Percentiles rank a stretch among this genome's conserved stretches.
Evolutionary conservation across 805 yeast species (phyloP).

Genomic region (Saturnispora serradocipensis): DNA sequence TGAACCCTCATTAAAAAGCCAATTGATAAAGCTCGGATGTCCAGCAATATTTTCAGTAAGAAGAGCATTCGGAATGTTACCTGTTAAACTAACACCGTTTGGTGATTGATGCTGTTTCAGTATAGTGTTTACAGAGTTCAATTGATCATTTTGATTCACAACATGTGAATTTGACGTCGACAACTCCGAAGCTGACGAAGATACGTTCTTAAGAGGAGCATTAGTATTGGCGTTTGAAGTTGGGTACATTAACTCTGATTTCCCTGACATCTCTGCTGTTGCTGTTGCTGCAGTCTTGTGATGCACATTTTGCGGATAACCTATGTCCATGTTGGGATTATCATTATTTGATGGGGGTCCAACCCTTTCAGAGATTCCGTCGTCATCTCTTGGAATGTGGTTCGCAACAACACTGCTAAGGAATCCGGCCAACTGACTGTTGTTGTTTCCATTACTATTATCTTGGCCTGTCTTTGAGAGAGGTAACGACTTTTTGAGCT

Average conservation of each 20-base stretch:
- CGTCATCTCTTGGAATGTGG: background rate
- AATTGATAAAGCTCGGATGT: slow-evolving; percentile 20
- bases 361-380: background rate
- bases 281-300: background rate
- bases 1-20: slow-evolving; percentile 19
- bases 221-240: background rate
- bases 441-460: background rate
- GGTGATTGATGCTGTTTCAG: background rate
- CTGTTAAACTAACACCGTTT: background rate
- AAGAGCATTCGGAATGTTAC: background rate
- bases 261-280: no score
- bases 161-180: background rate
- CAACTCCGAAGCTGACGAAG: background rate
- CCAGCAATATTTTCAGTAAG: background rate
- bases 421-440: slow-evolving; percentile 3
- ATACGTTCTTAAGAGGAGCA: background rate
- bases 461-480: background rate
- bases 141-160: background rate
- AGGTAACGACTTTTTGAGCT: background rate
- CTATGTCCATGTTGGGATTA: background rate
- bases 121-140: background rate
- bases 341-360: background rate
- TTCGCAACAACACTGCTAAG: slow-evolving; percentile 10
- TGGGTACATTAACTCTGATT: background rate
- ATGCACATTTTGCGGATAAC: background rate